Percentiles rank a stretch among this genome's conserved stretches.
These are phyloP conservation scores for Cadophora sp. DNA, from an alignment of 2,329 filamentous ascomycete species.

Conservation along the genomic window DNA sequence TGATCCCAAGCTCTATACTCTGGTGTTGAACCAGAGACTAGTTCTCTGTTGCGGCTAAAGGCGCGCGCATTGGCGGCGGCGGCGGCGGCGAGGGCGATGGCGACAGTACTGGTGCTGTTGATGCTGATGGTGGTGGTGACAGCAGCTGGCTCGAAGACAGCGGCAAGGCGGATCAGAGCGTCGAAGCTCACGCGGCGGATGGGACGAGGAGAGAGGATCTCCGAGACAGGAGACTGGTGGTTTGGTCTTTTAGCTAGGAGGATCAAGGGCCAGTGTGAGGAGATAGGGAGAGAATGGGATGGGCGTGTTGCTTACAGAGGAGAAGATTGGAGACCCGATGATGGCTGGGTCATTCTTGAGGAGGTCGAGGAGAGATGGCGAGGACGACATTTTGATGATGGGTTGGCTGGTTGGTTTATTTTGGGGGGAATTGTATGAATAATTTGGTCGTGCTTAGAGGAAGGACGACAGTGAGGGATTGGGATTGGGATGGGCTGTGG, in stretches of 20 bases:
- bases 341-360: background rate
- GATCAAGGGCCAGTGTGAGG: too few species aligned
- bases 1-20: background rate
- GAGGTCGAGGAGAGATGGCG: background rate
- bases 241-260: background rate
- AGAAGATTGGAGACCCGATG: conserved; percentile 1
- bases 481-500: background rate
- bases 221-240: background rate
- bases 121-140: background rate
- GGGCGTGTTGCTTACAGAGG: background rate
- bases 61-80: background rate
- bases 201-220: conserved; percentile 5
- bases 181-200: conserved; percentile 5
- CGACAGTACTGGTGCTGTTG: background rate
- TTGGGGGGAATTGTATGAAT: background rate
- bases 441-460: background rate
- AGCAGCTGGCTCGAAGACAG: background rate
- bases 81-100: background rate
- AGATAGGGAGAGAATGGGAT: background rate
- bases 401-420: background rate
- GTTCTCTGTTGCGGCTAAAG: background rate
- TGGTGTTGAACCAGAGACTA: conserved; percentile 7
- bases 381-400: background rate
- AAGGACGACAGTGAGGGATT: background rate
- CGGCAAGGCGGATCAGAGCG: background rate